Base-by-base conservation (phyloP, 768 basidiomycete species). In the button mushroom (Agaricus bisporus) region DNA sequence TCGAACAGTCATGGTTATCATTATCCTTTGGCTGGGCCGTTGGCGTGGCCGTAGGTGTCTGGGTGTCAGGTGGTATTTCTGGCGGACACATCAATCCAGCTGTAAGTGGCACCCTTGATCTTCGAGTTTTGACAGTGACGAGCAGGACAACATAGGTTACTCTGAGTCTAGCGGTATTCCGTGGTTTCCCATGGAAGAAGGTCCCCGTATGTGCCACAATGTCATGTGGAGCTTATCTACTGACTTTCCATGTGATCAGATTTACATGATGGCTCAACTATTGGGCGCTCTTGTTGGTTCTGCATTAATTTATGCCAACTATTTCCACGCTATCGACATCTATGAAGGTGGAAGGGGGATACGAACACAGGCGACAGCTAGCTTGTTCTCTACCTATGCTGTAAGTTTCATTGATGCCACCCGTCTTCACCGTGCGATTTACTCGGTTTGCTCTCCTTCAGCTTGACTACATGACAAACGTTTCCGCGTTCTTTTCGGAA, bases 171-270 rank as follows among this genome's bases (percentile, higher is more conserved):
- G 86, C 86, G 4, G 71, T 79, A 2, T 82, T 82, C 65, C 81
- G 89, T 57, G 76, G 75, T 43, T 91, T 92, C 67, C 87, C 90
- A 0, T 86, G 86, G 85, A 76, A 74, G 59, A 91, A 91, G 64
- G 90, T 90, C 0, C 90, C 90, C 0, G 74, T 60, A 72, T 64
- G 56, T 52, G 58, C 48, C 41, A 11, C 20, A 3, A 10, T 15
- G 46, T 15, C 15, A 42, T 41, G 10, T 5, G 15, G 17, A 15
- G 25, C 14, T 10, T 20, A 15, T 3, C n/a, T 22, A 36, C 20
- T 62, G 32, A 38, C 18, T 47, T n/a, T 44, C 32, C 25, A 36
- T 3, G 22, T 25, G 38, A 22, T 47, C 12, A 66, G 68, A 59
- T 62, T 25, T 68, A 61, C 51, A 66, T 66, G 48, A 48, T 63